These are phyloP conservation scores for Yarrowia galli DNA, from an alignment of 1,139 yeast genomes.

Conservation along the genomic window DNA sequence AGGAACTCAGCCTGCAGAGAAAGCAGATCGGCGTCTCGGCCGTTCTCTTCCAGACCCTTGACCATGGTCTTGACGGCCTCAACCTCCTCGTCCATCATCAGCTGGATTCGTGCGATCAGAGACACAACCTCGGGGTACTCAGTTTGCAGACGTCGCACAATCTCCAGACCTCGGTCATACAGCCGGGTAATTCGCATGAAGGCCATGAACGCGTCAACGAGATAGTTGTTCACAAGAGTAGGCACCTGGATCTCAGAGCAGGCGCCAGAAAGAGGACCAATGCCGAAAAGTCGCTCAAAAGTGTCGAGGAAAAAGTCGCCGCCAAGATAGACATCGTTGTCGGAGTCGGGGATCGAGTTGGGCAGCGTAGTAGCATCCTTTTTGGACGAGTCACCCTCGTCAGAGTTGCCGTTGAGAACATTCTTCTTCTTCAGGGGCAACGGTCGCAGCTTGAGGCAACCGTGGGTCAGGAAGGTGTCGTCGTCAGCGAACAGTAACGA, in stretches of 20 bases:
- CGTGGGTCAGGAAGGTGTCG: slow-evolving; percentile 65
- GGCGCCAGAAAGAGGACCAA: slow-evolving; percentile 71
- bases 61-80: slow-evolving; percentile 74
- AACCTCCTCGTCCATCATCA: slow-evolving; percentile 74
- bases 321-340: slow-evolving; percentile 26
- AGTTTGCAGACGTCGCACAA: slow-evolving; percentile 57
- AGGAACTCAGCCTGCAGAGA: slow-evolving; percentile 76
- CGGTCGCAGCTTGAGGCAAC: slow-evolving; percentile 72
- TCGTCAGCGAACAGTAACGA: slow-evolving; percentile 73
- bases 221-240: slow-evolving; percentile 69
- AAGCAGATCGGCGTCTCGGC: slow-evolving; percentile 66
- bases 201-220: slow-evolving; percentile 76
- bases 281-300: slow-evolving; percentile 68
- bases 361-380: slow-evolving; percentile 27
- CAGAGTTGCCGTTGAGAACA: background rate
- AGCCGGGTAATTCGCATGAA: slow-evolving; percentile 71
- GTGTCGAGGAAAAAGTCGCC: slow-evolving; percentile 64
- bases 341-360: slow-evolving; percentile 46
- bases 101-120: slow-evolving; percentile 66
- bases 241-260: slow-evolving; percentile 71
- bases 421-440: slow-evolving; percentile 49
- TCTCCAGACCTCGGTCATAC: slow-evolving; percentile 64
- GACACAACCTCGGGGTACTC: slow-evolving; percentile 61
- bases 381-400: slow-evolving; percentile 25
- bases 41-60: slow-evolving; percentile 62